A percentile compares a stretch with the other conserved stretches of the same genome.
These are phyloP conservation scores for Fusarium albidum DNA, from an alignment of 2,329 filamentous ascomycete species.

Conservation along the genomic window DNA sequence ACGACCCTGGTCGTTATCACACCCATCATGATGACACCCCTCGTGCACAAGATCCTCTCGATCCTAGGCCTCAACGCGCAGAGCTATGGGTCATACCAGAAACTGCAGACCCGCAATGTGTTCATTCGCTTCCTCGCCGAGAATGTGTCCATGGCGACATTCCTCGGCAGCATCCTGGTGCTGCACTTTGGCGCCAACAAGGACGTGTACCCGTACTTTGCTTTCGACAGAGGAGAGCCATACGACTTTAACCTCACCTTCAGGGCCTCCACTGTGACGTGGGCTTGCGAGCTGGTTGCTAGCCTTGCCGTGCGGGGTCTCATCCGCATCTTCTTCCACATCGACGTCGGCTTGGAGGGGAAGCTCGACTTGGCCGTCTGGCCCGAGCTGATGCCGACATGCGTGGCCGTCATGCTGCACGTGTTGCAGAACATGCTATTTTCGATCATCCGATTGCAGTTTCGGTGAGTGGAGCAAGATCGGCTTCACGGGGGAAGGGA, in stretches of 20 bases:
- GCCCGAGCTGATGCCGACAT: constrained; percentile 73
- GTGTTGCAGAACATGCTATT: constrained; percentile 78
- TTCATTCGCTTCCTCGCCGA: constrained; percentile 74
- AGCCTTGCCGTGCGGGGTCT: constrained; percentile 67
- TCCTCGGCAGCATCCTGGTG: constrained; percentile 70
- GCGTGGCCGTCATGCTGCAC: constrained; percentile 71
- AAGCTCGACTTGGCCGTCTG: constrained; percentile 70
- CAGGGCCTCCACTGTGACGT: constrained; percentile 69
- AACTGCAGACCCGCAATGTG: constrained; percentile 71
- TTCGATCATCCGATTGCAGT: constrained; percentile 71
- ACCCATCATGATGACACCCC: constrained; percentile 68
- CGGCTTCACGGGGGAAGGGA: constrained; percentile 4
- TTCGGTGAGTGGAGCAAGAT: constrained; percentile 47
- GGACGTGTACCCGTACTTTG: constrained; percentile 74
- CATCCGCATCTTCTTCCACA: constrained; percentile 65
- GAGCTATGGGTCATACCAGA: constrained; percentile 70
- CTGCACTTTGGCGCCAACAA: constrained; percentile 73
- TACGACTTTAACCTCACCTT: constrained; percentile 73
- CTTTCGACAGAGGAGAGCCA: constrained; percentile 61
- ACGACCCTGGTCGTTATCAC: constrained; percentile 69
- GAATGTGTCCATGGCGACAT: constrained; percentile 74
- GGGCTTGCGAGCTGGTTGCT: constrained; percentile 71
- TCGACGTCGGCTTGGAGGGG: constrained; percentile 71
- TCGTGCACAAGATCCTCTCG: constrained; percentile 63
- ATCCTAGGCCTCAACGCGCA: constrained; percentile 65